Percentiles rank a stretch among this genome's conserved stretches.
Evolutionary conservation across 164 flowering plant species (phyloP).

Genomic region (Aristolochia fimbriata): DNA sequence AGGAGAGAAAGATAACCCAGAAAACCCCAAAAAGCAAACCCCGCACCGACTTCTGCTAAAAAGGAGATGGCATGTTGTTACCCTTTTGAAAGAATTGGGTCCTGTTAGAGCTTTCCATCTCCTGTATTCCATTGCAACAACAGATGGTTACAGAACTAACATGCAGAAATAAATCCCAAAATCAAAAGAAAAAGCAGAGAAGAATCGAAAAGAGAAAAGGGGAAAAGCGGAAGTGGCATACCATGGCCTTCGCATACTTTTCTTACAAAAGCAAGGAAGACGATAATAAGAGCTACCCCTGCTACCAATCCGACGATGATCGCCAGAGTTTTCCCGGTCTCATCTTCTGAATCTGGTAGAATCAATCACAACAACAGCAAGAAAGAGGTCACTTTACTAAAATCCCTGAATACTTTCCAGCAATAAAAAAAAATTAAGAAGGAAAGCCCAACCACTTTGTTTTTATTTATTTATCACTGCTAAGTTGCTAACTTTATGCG

Average conservation of each 20-base stretch:
- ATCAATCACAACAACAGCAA: background rate
- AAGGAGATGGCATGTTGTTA: too few species aligned
- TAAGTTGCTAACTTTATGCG: too few species aligned
- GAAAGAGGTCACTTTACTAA: background rate
- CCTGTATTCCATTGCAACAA: background rate
- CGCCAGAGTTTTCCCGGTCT: slow-evolving; percentile 68
- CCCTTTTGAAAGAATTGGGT: too few species aligned
- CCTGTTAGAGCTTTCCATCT: too few species aligned
- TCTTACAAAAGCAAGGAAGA: slow-evolving; percentile 60
- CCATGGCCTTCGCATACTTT: slow-evolving; percentile 35
- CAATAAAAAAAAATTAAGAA: background rate
- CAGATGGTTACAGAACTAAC: background rate
- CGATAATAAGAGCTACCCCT: slow-evolving; percentile 55
- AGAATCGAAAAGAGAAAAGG: background rate
- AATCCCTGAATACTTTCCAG: background rate
- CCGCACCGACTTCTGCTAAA: too few species aligned
- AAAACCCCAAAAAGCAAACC: background rate
- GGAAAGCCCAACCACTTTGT: background rate
- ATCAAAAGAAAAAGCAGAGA: background rate
- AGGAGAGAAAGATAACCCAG: background rate
- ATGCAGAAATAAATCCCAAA: background rate
- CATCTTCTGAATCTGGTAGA: slow-evolving; percentile 13
- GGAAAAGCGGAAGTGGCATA: slow-evolving; percentile 5
- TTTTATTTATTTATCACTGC: too few species aligned
- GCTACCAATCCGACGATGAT: slow-evolving; percentile 68